A percentile compares a stretch with the other conserved stretches of the same genome.
These are phyloP conservation scores for Amauroascus niger DNA, from an alignment of 2,329 filamentous ascomycete species.

Conservation along the genomic window DNA sequence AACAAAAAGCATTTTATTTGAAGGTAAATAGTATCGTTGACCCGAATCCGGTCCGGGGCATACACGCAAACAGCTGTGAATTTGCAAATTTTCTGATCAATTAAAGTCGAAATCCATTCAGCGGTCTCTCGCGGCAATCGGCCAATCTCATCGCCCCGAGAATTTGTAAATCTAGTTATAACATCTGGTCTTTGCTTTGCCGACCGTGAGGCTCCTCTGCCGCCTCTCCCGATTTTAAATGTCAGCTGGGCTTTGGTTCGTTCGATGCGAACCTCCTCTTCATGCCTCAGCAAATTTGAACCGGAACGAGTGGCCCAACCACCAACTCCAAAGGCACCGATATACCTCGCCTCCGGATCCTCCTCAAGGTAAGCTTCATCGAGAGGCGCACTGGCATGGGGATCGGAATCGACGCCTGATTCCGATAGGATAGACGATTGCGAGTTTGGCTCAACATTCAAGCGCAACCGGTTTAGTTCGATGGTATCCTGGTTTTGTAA, in stretches of 20 bases:
- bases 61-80: conserved; percentile 87
- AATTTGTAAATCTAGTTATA: conserved; percentile 81
- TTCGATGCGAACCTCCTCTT: conserved; percentile 77
- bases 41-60: conserved; percentile 70
- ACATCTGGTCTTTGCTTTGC: conserved; percentile 65
- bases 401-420: not conserved
- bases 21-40: conserved; percentile 89
- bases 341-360: conserved; percentile 55
- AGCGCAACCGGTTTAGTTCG: too few relatives aligned
- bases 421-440: not conserved
- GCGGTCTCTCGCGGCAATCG: conserved; percentile 78
- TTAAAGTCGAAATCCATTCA: conserved; percentile 80
- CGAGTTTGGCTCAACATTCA: not conserved
- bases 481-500: not conserved
- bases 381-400: not conserved
- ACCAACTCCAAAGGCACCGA: conserved; percentile 83
- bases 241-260: conserved; percentile 64
- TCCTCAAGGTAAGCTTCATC: conserved; percentile 14
- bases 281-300: conserved; percentile 61
- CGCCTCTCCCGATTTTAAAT: conserved; percentile 39
- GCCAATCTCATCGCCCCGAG: conserved; percentile 70
- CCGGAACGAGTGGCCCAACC: conserved; percentile 90
- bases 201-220: conserved; percentile 38
- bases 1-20: conserved; percentile 73
- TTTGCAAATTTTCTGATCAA: conserved; percentile 79